phyloP scores from a whole-genome alignment of 225 moss, liverwort and hornwort species.

The Thuidium tamariscinum region DNA sequence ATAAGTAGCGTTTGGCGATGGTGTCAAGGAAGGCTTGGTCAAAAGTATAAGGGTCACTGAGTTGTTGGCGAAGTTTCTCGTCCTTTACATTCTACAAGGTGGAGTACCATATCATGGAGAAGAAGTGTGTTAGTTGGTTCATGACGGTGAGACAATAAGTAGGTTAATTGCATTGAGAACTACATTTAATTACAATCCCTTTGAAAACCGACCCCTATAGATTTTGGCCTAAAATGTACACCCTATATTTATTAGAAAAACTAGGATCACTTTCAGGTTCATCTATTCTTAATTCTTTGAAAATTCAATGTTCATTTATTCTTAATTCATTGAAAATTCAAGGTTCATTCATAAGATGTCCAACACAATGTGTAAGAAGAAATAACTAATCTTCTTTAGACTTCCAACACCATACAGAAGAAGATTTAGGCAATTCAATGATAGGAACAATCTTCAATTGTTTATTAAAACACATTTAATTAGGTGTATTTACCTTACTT shows the following conservation, averaged over 20 bases:
- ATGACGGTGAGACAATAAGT: not conserved
- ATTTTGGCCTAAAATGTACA: not conserved
- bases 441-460: not conserved
- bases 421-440: no score
- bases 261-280: not conserved
- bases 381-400: not conserved
- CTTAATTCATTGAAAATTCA: not conserved
- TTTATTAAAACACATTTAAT: not conserved
- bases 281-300: not conserved
- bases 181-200: not conserved
- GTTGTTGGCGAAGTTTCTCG: not conserved
- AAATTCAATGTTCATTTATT: not conserved
- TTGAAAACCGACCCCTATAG: not conserved
- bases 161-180: accelerated
- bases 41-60: not conserved
- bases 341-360: not conserved
- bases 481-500: not conserved
- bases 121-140: not conserved
- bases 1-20: not conserved
- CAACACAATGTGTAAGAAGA: not conserved
- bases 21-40: not conserved
- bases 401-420: not conserved
- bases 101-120: not conserved
- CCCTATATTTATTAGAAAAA: not conserved
- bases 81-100: not conserved